Evolutionary conservation across 2,329 filamentous ascomycete genomes (phyloP), one percentile per base, ranked within the genome.

Genomic region (Escovopsis sp.): DNA sequence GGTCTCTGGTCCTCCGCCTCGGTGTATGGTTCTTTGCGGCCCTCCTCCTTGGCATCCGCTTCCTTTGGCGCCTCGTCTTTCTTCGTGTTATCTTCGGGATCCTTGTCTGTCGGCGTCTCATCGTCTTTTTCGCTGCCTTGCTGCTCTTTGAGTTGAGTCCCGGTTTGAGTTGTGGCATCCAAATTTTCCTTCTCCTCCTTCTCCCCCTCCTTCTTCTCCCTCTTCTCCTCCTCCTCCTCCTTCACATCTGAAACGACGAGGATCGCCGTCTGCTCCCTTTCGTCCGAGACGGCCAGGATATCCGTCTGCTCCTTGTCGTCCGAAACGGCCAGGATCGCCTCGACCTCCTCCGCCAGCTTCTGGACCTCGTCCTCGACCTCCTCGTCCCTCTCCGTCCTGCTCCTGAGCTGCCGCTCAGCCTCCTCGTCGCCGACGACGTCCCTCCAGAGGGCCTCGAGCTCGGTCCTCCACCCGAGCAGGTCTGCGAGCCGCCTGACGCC

Each of bases 391-490:
- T 53, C 55, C 34, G 54, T 62, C 26, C 55, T 51, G 11, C 52
- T 54, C 10, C 47, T 43, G 45, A 66, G 50, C 53, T 73, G 71
- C 46, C 63, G 68, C 51, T 65, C 66, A 19, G 72, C 71, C 52
- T 77, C 68, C 47, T 73, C 65, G 23, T 78, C 65, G 4, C 82
- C 75, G 7, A 83, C 80, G 1, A 81, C 72, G 38, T 65, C 62
- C 19, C 76, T 69, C 87, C 87, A 96, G 41, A 85, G 53, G 3
- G 57, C 60, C 56, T 95, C 85, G 12, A 98, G 67, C 55, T 96
- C 89, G 2, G 85, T 77, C 8, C 73, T 61, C 91, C 91, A 98
- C 1, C 87, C 89, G 36, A 94, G 70, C 26, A 80, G 79, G 48
- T 81, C 70, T 1, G 89, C 88, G 33, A 98, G 68, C 57, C 75